These are phyloP conservation scores for Schizopora paradoxa DNA, from an alignment of 1,284 basidiomycete species.

Conservation along the genomic window DNA sequence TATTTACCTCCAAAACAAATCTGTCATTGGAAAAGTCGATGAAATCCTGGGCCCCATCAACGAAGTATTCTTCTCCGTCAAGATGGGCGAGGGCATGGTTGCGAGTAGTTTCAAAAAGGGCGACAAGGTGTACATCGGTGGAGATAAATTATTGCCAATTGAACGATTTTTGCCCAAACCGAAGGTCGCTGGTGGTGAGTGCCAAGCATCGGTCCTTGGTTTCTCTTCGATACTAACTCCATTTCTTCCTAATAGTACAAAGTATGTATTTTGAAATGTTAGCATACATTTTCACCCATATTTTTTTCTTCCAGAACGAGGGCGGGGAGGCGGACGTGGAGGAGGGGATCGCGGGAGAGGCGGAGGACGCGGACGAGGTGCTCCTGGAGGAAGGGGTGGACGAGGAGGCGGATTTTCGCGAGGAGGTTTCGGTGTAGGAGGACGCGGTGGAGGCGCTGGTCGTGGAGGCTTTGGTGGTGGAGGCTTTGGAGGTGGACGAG, in stretches of 20 bases:
- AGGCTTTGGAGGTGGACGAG: slow-evolving; percentile 23
- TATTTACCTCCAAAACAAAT: slow-evolving; percentile 98
- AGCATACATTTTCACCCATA: slow-evolving; percentile 1
- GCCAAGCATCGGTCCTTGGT: slow-evolving; percentile 10
- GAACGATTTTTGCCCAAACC: slow-evolving; percentile 98
- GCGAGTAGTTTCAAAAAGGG: slow-evolving; percentile 95
- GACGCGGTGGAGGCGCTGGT: slow-evolving; percentile 29
- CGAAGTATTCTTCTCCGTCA: slow-evolving; percentile 97
- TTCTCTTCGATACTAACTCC: slow-evolving; percentile 12
- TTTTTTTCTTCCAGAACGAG: slow-evolving; percentile 44
- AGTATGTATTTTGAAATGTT: slow-evolving; percentile 9
- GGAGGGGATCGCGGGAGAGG: slow-evolving; percentile 35
- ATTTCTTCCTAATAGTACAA: slow-evolving; percentile 16
- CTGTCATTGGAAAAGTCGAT: slow-evolving; percentile 91
- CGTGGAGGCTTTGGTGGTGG: slow-evolving; percentile 23
- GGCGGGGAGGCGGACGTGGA: slow-evolving; percentile 41
- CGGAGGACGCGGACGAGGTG: slow-evolving; percentile 24
- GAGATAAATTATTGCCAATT: slow-evolving; percentile 94
- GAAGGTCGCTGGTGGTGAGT: slow-evolving; percentile 71
- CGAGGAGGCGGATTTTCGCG: slow-evolving; percentile 39
- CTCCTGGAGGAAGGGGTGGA: slow-evolving; percentile 37
- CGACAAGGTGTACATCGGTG: slow-evolving; percentile 96
- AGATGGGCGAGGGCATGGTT: slow-evolving; percentile 96
- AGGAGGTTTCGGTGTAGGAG: slow-evolving; percentile 37
- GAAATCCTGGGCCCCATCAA: slow-evolving; percentile 98